Evolutionary conservation across 768 basidiomycete species (phyloP).

Genomic region (Amanita pallidorosea): DNA sequence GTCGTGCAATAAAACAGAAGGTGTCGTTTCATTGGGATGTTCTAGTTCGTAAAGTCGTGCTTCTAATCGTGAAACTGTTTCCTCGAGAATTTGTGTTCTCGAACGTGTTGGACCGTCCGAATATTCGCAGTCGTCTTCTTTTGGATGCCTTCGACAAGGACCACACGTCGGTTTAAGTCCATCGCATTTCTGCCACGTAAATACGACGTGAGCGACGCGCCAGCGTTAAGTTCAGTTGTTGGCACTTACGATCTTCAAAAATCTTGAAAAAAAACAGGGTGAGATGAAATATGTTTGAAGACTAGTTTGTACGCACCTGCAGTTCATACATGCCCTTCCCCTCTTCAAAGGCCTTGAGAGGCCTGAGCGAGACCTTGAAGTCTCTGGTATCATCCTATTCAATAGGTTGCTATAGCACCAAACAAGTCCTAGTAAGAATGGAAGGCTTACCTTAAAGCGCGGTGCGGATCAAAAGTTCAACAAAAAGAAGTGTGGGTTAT

Average conservation of each 20-base stretch:
- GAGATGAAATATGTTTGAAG: constrained; percentile 1
- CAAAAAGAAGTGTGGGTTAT: background rate
- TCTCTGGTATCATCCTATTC: constrained; percentile 3
- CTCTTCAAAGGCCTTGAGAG: constrained; percentile 34
- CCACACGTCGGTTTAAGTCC: constrained; percentile 53
- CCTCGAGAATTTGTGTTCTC: constrained; percentile 48
- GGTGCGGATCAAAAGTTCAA: constrained; percentile 1
- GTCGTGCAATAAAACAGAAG: constrained; percentile 38
- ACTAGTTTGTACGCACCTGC: constrained; percentile 26
- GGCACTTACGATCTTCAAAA: constrained; percentile 38
- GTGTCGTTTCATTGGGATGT: constrained; percentile 34
- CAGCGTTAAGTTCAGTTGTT: background rate
- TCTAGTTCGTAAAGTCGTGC: constrained; percentile 48
- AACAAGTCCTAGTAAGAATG: background rate
- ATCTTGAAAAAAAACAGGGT: constrained; percentile 18
- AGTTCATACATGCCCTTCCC: constrained; percentile 45
- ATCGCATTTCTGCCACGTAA: constrained; percentile 45
- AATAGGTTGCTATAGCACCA: constrained; percentile 2
- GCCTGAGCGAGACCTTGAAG: constrained; percentile 4
- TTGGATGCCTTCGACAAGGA: constrained; percentile 48
- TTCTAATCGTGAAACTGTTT: constrained; percentile 43
- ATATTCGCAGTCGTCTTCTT: constrained; percentile 64
- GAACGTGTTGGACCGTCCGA: constrained; percentile 53
- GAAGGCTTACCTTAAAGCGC: background rate
- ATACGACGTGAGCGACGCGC: background rate